Conservation (phyloP, 805 yeast species). For the Kodamaea neixiangensis region DNA sequence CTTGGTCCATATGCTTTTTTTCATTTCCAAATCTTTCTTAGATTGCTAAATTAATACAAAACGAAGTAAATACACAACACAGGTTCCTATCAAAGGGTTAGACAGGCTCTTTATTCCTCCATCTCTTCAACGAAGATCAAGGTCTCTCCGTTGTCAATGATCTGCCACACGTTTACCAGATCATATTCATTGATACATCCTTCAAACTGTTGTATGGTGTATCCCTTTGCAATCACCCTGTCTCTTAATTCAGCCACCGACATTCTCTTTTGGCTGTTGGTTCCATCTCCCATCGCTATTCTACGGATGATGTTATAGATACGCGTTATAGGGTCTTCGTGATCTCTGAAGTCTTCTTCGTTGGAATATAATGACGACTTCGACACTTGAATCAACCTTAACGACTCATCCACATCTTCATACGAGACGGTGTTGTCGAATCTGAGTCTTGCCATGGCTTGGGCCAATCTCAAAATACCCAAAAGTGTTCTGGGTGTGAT, state of each 20-base stretch:
- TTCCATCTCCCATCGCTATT: slow-evolving; percentile 46
- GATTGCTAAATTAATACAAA: slow-evolving; percentile 1
- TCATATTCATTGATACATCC: slow-evolving; percentile 77
- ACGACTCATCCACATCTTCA: slow-evolving; percentile 93
- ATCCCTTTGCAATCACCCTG: slow-evolving; percentile 77
- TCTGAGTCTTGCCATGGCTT: slow-evolving; percentile 89
- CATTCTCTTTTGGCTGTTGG: slow-evolving; percentile 29
- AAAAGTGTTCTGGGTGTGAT: slow-evolving; percentile 94
- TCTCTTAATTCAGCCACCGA: slow-evolving; percentile 55
- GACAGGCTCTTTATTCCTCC: slow-evolving; percentile 14
- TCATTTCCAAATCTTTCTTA: not conserved
- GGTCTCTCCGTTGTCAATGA: slow-evolving; percentile 66
- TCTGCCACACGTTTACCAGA: slow-evolving; percentile 72
- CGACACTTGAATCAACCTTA: slow-evolving; percentile 83
- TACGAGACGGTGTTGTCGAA: slow-evolving; percentile 69
- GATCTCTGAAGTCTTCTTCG: slow-evolving; percentile 53
- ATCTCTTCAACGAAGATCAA: slow-evolving; percentile 53
- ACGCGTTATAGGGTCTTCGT: slow-evolving; percentile 60
- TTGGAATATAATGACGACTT: slow-evolving; percentile 68
- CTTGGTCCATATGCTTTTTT: not conserved
- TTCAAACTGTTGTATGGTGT: slow-evolving; percentile 73
- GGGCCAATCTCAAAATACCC: slow-evolving; percentile 89
- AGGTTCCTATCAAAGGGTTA: not conserved
- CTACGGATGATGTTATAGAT: slow-evolving; percentile 71
- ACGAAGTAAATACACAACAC: not conserved